phyloP scores from a whole-genome alignment of 129 eudicot species.

The Flaveria linearis region DNA sequence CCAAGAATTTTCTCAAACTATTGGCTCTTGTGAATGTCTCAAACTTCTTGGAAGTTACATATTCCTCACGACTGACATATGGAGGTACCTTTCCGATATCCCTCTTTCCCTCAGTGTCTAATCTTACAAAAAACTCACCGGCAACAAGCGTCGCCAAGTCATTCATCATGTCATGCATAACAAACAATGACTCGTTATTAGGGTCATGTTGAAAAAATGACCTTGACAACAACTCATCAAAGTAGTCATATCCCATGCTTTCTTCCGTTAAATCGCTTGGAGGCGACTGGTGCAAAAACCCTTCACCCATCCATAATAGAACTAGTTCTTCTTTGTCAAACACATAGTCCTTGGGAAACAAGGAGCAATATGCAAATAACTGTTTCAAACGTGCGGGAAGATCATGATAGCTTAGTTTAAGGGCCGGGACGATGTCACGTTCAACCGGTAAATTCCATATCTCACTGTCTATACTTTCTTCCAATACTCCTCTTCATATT shows the following conservation, averaged over 20 bases:
- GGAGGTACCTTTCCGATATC: constrained; percentile 18
- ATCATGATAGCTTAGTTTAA: constrained; percentile 42
- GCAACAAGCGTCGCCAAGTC: constrained; percentile 42
- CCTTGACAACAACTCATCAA: constrained; percentile 31
- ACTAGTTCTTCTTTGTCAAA: constrained; percentile 33
- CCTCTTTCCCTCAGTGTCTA: constrained; percentile 26
- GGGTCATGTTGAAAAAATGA: constrained; percentile 36
- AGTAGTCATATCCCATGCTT: constrained; percentile 29
- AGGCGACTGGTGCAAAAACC: constrained; percentile 24
- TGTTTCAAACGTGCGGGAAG: constrained; percentile 32
- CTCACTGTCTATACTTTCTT: background rate
- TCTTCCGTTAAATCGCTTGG: constrained; percentile 30
- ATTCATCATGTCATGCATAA: constrained; percentile 44
- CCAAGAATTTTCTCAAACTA: constrained; percentile 43
- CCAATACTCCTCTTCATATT: constrained; percentile 1
- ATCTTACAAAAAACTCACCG: constrained; percentile 26
- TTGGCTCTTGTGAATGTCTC: constrained; percentile 27
- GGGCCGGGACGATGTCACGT: constrained; percentile 28
- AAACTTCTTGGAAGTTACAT: constrained; percentile 27
- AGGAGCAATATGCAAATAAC: constrained; percentile 39
- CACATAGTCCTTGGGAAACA: constrained; percentile 37
- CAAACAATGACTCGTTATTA: constrained; percentile 11
- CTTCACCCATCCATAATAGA: constrained; percentile 42
- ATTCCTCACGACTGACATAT: constrained; percentile 38
- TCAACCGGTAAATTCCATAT: constrained; percentile 1